phyloP scores from a whole-genome alignment of 2,329 filamentous ascomycete species.

The Penicillium polonicum region DNA sequence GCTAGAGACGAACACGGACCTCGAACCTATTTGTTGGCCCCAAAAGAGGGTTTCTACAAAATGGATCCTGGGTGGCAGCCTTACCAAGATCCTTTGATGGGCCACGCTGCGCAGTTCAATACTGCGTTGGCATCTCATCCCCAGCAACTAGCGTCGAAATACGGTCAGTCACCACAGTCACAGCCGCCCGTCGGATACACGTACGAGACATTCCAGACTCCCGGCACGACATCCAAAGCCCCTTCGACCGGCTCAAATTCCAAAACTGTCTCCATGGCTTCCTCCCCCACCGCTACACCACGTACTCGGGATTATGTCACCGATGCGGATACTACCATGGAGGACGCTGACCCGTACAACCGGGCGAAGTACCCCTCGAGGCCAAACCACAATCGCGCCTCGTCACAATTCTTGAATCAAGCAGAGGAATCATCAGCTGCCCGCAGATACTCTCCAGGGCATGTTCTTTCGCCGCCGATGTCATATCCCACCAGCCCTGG shows the following conservation, averaged over 20 bases:
- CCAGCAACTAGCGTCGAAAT: conserved; percentile 52
- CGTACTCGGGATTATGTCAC: conserved; percentile 64
- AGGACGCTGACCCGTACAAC: conserved; percentile 83
- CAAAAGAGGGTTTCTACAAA: conserved; percentile 29
- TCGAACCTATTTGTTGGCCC: conserved; percentile 16
- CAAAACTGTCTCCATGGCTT: conserved; percentile 55
- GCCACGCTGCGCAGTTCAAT: conserved; percentile 65
- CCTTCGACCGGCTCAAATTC: conserved; percentile 41
- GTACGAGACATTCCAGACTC: conserved; percentile 65
- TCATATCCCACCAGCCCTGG: conserved; percentile 69
- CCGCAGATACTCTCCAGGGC: conserved; percentile 95
- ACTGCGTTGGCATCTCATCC: conserved; percentile 51
- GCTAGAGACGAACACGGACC: conserved; percentile 18
- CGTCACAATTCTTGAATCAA: conserved; percentile 69
- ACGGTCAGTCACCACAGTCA: conserved; percentile 45
- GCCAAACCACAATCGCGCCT: conserved; percentile 67
- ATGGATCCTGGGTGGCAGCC: conserved; percentile 65
- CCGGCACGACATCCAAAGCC: conserved; percentile 33
- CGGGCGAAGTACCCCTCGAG: conserved; percentile 83
- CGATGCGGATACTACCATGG: conserved; percentile 79
- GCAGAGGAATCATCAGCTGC: conserved; percentile 74
- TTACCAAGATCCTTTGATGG: conserved; percentile 62
- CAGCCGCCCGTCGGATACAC: conserved; percentile 62
- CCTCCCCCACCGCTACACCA: conserved; percentile 58
- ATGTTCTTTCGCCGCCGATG: conserved; percentile 75